These are phyloP conservation scores for Cyclotella choctawhatcheeana DNA, from an alignment of 108 stramenopile species.

Conservation along the genomic window DNA sequence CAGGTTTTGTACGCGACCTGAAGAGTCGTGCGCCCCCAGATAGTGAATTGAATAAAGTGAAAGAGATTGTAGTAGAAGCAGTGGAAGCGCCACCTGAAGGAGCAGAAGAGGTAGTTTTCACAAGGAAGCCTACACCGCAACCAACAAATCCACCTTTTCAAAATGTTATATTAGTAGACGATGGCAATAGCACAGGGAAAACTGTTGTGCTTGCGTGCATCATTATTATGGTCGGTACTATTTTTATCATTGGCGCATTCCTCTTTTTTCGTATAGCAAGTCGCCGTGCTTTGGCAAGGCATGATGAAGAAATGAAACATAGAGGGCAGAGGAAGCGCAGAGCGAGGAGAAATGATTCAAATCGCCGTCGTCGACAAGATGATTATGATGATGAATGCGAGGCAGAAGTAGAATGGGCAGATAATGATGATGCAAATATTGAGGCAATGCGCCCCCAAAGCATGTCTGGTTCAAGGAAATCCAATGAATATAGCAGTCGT, in stretches of 20 bases:
- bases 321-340: neutral
- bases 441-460: too few relatives aligned
- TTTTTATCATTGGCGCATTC: conserved; percentile 25
- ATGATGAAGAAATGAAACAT: conserved; percentile 7
- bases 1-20: conserved; percentile 28
- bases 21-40: conserved; percentile 14
- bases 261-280: conserved; percentile 19
- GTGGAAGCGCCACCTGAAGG: conserved; percentile 5
- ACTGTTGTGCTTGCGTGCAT: conserved; percentile 21
- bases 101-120: conserved; percentile 4
- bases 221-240: conserved; percentile 15
- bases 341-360: neutral
- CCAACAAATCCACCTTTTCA: conserved; percentile 16
- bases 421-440: neutral
- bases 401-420: conserved; percentile 10
- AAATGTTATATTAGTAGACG: neutral
- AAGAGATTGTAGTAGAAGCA: conserved; percentile 5
- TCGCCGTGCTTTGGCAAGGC: conserved; percentile 5
- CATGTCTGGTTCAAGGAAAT: too few relatives aligned
- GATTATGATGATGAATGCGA: neutral
- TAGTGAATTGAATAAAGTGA: conserved; percentile 6
- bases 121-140: conserved; percentile 13
- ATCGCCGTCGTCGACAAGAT: neutral
- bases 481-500: too few relatives aligned
- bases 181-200: neutral